A percentile compares a stretch with the other conserved stretches of the same genome.
phyloP scores from a whole-genome alignment of 768 basidiomycete species.

The Rhizopogon rudus region DNA sequence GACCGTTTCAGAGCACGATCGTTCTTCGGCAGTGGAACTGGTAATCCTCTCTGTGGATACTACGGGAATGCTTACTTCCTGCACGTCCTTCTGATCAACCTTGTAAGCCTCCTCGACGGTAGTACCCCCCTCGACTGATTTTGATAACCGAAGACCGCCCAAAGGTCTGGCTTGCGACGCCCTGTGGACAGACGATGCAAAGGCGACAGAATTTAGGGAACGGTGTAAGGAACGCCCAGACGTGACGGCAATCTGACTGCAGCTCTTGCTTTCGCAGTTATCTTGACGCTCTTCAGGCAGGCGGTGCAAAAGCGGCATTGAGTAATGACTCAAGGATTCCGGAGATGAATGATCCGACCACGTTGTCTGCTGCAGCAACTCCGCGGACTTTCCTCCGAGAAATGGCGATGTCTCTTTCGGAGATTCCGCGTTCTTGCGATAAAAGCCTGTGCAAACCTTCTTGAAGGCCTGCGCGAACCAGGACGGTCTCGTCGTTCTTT shows the following conservation, averaged over 20 bases:
- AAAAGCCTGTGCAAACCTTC: neutral
- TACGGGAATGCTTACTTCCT: neutral
- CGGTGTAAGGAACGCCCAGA: slow-evolving; percentile 10
- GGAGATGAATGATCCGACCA: slow-evolving; percentile 24
- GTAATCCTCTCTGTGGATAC: slow-evolving; percentile 15
- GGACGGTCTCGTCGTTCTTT: neutral
- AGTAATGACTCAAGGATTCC: slow-evolving; percentile 10
- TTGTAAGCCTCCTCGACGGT: neutral
- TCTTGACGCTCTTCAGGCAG: slow-evolving; percentile 28
- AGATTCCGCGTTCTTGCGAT: neutral
- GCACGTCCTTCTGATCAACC: slow-evolving; percentile 10
- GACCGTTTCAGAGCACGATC: slow-evolving; percentile 1
- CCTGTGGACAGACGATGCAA: neutral
- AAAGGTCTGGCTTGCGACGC: neutral
- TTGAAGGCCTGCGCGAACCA: neutral
- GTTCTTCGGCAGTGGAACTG: neutral
- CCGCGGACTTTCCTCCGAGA: neutral
- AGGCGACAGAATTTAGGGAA: slow-evolving; percentile 8
- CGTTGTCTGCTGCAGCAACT: slow-evolving; percentile 16
- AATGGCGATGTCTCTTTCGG: neutral
- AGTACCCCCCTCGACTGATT: neutral
- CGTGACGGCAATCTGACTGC: slow-evolving; percentile 8
- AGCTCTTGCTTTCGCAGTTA: slow-evolving; percentile 16
- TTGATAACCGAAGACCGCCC: neutral
- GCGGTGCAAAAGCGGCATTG: slow-evolving; percentile 17